A percentile compares a stretch with the other conserved stretches of the same genome.
Evolutionary conservation across 2,329 filamentous ascomycete species (phyloP).

Genomic region (Aspergillus melleus): DNA sequence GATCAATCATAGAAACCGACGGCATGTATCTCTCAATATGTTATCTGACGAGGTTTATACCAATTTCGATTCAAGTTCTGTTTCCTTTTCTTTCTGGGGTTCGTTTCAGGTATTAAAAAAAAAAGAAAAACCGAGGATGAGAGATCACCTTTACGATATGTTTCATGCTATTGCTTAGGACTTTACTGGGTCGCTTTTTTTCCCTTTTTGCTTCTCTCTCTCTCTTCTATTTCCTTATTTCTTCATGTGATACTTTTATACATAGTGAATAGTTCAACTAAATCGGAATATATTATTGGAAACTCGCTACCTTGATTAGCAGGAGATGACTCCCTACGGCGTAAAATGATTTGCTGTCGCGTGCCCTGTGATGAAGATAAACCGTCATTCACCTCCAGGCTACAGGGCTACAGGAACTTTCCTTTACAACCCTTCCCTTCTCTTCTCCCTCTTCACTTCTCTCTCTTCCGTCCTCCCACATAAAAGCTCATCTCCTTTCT

Average conservation of each 20-base stretch:
- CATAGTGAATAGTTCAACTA: background rate
- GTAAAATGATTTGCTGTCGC: background rate
- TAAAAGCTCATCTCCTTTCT: background rate
- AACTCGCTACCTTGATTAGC: background rate
- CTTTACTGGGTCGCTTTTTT: background rate
- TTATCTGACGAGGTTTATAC: constrained; percentile 30
- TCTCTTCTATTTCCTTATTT: background rate
- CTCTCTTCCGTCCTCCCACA: background rate
- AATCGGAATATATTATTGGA: background rate
- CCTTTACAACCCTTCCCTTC: background rate
- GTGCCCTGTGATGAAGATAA: too few relatives aligned
- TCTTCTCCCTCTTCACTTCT: background rate
- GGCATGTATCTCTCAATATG: constrained; percentile 35
- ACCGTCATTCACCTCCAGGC: background rate
- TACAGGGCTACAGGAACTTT: too few relatives aligned
- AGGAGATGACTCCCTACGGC: too few relatives aligned
- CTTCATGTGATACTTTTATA: background rate
- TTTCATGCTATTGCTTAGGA: background rate
- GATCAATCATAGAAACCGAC: constrained; percentile 29
- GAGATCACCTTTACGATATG: background rate
- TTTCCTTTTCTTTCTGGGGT: constrained; percentile 9
- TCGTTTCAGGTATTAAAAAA: constrained; percentile 6
- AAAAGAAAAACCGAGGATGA: constrained; percentile 7
- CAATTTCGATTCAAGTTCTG: constrained; percentile 22
- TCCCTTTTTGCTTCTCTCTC: background rate